Conservation (phyloP, 2,329 filamentous ascomycete species). For the Aureobasidium sp. region DNA sequence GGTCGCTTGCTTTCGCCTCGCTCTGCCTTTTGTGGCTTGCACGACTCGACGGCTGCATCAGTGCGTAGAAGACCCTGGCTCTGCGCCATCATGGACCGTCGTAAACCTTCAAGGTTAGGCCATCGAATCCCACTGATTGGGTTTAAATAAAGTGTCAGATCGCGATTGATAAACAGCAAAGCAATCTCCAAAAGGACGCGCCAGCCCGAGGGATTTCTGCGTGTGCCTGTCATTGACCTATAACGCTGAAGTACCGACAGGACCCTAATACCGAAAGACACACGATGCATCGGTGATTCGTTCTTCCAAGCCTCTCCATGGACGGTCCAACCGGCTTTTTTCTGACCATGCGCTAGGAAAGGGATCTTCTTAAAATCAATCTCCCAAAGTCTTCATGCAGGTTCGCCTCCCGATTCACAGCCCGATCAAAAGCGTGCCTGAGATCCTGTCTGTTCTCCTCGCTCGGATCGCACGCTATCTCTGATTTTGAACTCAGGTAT, state of each 20-base stretch:
- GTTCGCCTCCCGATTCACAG: not conserved
- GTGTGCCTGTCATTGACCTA: not conserved
- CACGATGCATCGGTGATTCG: conserved; percentile 9
- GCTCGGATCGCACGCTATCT: not conserved
- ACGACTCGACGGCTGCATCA: not conserved
- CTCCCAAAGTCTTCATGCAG: not conserved
- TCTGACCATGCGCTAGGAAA: not conserved
- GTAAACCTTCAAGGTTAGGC: conserved; percentile 1
- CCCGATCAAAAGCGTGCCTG: not conserved
- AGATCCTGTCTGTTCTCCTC: not conserved
- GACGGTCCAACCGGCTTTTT: no score
- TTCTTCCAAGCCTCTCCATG: not conserved
- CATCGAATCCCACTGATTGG: not conserved
- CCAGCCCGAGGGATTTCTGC: not conserved
- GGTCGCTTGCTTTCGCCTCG: conserved; percentile 7
- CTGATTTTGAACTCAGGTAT: not conserved
- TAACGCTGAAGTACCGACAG: not conserved
- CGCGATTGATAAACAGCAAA: not conserved
- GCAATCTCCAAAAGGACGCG: not conserved
- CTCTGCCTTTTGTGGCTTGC: conserved; percentile 2
- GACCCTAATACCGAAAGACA: not conserved
- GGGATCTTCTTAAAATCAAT: not conserved
- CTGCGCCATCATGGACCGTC: not conserved
- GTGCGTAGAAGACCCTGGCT: conserved; percentile 7
- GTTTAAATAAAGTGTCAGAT: not conserved